Evolutionary conservation across 805 yeast genomes (phyloP).

Genomic region (Candida lessepsii): DNA sequence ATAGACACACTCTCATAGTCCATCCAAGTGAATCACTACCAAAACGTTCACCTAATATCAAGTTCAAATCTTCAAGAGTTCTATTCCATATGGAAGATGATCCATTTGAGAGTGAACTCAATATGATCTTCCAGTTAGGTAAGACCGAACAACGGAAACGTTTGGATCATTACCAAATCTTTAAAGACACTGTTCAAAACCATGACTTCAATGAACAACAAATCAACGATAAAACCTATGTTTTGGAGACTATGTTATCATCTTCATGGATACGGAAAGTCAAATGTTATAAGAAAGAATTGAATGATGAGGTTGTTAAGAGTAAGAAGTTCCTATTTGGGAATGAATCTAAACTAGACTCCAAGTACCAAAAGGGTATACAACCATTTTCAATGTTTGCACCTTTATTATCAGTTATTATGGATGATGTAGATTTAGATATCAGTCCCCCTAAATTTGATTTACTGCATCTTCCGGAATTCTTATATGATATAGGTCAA

Average conservation of each 20-base stretch:
- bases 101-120: conserved; percentile 41
- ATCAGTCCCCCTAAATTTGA: conserved; percentile 29
- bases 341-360: conserved; percentile 23
- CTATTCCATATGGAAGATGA: conserved; percentile 43
- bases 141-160: conserved; percentile 39
- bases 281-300: conserved; percentile 38
- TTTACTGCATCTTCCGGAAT: conserved; percentile 49
- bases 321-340: conserved; percentile 38
- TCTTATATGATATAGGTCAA: conserved; percentile 71
- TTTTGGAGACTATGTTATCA: conserved; percentile 48
- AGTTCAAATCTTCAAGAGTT: conserved; percentile 25
- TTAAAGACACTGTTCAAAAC: conserved; percentile 15
- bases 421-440: conserved; percentile 26
- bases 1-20: conserved; percentile 18
- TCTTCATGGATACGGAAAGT: conserved; percentile 73
- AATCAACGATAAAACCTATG: conserved; percentile 15
- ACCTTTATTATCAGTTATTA: conserved; percentile 33
- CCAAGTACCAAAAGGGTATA: conserved; percentile 21
- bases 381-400: conserved; percentile 32
- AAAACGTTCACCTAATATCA: conserved; percentile 27
- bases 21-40: conserved; percentile 32
- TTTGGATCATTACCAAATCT: conserved; percentile 26
- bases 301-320: conserved; percentile 38
- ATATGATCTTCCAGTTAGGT: conserved; percentile 44
- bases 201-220: conserved; percentile 1